Evolutionary conservation across 192 early-diverging fungal species (phyloP).

Genomic region (Polychytrium aggregatum): DNA sequence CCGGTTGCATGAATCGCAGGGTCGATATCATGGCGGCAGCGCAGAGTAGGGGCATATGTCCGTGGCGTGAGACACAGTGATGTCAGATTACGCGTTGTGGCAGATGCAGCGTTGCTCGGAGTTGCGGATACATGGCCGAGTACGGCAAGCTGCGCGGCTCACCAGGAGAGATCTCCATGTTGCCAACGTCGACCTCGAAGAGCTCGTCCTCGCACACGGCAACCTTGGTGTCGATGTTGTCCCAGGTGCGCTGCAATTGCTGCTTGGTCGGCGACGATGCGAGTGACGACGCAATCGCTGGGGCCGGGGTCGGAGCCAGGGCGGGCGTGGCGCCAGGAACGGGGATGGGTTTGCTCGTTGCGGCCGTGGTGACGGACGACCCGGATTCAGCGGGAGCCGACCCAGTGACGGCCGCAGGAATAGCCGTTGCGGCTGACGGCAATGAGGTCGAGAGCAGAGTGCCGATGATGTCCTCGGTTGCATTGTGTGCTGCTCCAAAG

Average conservation of each 20-base stretch:
- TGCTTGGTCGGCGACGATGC: not conserved
- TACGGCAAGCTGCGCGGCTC: too few relatives aligned
- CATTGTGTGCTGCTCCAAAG: too few relatives aligned
- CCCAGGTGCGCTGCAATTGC: not conserved
- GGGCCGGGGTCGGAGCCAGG: not conserved
- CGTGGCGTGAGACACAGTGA: too few relatives aligned
- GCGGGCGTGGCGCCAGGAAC: not conserved
- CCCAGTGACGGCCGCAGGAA: too few relatives aligned
- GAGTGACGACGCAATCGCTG: not conserved
- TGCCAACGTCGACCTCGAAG: conserved; percentile 66
- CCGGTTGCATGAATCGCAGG: not conserved
- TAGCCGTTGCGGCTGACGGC: too few relatives aligned
- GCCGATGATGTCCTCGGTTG: too few relatives aligned
- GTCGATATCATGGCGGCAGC: not conserved
- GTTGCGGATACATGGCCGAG: too few relatives aligned
- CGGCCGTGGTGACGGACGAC: too few relatives aligned
- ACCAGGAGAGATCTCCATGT: conserved; percentile 52
- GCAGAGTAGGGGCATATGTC: not conserved
- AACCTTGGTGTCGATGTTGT: conserved; percentile 22
- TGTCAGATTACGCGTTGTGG: too few relatives aligned
- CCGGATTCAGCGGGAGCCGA: too few relatives aligned
- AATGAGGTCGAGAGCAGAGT: too few relatives aligned
- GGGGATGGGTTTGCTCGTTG: not conserved
- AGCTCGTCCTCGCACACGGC: conserved; percentile 68
- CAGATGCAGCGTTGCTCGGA: too few relatives aligned